Base-by-base conservation (phyloP, 345 rosid species). In the Hirschfeldia incana region DNA sequence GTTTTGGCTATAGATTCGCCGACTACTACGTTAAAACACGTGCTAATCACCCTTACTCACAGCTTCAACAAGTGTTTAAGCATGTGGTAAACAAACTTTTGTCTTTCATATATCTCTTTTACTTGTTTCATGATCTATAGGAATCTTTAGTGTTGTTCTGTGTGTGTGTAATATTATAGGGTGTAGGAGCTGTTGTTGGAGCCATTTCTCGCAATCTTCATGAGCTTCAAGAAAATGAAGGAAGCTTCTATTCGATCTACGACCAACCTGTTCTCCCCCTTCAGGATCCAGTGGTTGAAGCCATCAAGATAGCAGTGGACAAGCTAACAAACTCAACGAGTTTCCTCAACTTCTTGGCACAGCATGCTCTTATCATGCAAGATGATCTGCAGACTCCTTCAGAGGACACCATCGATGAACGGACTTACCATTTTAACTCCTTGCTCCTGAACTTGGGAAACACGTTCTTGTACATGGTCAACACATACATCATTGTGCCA, bases 171-270 rank as follows among this genome's bases (percentile, higher is more conserved):
- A 57, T 75, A 65, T 85, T 85, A 63, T 82, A 95, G 99, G 98
- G 99, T 28, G 78, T 96, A 46, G 99, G 98, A 64, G 99, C 99
- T 69, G 99, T 96, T 85, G 91, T 90, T 78, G 98, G 99, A 58
- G 99, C 99, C 13, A 80, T 96, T 73, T 96, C 99, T 37, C 97
- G 99, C 39, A 96, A 96, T 86, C 97, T 96, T 70, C 98, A 94
- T 73, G 98, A 96, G 67, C 98, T 96, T 82, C 98, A 93, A 80
- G 98, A 89, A 74, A 88, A 90, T 30, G 98, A 90, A 74, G 99
- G 98, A 86, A 96, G 99, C 85, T 90, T 88, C 83, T 76, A 90
- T 69, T 96, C 99, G 29, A 92, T 96, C 57, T 96, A 92, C 82
- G 99, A 96, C 84, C 89, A 92, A 65, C 95, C 99, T 34, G 89